Evolutionary conservation across 2,329 filamentous ascomycete genomes (phyloP).

Genomic region (Huntiella abstrusa): DNA sequence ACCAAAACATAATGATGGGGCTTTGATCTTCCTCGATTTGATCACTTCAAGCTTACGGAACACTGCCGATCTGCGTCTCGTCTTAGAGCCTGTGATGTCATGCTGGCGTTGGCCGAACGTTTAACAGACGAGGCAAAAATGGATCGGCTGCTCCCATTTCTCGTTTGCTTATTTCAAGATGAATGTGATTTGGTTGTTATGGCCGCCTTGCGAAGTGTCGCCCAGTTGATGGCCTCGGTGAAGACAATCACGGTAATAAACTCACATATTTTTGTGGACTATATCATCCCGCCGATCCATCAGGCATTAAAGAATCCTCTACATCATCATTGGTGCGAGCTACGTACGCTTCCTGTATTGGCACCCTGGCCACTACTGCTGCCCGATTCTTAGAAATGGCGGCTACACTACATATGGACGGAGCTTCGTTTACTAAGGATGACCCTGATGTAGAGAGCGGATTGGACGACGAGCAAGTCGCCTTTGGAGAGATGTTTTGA

Average conservation of each 20-base stretch:
- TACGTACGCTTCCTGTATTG: conserved; percentile 83
- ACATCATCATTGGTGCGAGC: conserved; percentile 59
- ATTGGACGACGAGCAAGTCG: conserved; percentile 38
- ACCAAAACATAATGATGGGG: conserved; percentile 63
- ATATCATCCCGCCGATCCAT: conserved; percentile 46
- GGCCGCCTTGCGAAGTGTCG: conserved; percentile 67
- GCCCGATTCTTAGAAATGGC: conserved; percentile 78
- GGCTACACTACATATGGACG: conserved; percentile 68
- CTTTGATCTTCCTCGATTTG: conserved; percentile 76
- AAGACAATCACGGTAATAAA: conserved; percentile 68
- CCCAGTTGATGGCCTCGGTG: conserved; percentile 74
- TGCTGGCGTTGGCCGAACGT: conserved; percentile 78
- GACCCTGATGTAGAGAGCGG: conserved; percentile 67
- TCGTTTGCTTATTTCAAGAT: conserved; percentile 68
- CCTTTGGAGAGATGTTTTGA: conserved; percentile 76
- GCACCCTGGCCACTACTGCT: conserved; percentile 71
- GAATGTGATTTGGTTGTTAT: conserved; percentile 69
- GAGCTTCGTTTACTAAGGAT: conserved; percentile 48
- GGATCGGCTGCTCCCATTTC: conserved; percentile 78
- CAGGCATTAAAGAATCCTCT: conserved; percentile 16
- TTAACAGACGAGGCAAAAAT: conserved; percentile 91
- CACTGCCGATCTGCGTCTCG: conserved; percentile 78
- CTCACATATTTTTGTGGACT: conserved; percentile 49
- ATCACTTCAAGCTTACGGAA: conserved; percentile 78
- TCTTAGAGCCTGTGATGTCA: conserved; percentile 72